These are phyloP conservation scores for Sisymbrium altissimum DNA, from an alignment of 345 rosid species.

Conservation along the genomic window DNA sequence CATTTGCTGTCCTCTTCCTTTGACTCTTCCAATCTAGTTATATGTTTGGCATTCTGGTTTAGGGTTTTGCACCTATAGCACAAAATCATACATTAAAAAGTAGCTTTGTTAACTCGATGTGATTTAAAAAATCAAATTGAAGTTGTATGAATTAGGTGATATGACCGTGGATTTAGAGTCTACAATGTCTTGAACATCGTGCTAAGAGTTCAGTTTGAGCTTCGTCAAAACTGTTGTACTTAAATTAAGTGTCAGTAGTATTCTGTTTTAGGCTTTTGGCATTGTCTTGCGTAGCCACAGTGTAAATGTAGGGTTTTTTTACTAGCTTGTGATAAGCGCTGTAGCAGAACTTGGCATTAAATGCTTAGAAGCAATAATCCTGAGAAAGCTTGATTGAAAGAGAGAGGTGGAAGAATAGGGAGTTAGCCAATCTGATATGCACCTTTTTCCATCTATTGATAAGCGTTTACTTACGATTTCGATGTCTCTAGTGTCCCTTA, in stretches of 20 bases:
- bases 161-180: conserved; percentile 1
- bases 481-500: conserved; percentile 2
- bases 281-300: conserved; percentile 3
- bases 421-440: conserved; percentile 3
- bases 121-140: neutral
- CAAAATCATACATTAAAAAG: neutral
- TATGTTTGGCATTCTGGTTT: conserved; percentile 23
- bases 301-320: conserved; percentile 6
- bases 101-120: neutral
- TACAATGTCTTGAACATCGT: neutral
- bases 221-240: neutral
- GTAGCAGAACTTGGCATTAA: conserved; percentile 16
- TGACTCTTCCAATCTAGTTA: conserved; percentile 8
- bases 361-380: conserved; percentile 1
- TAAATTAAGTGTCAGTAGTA: neutral
- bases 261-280: conserved; percentile 5
- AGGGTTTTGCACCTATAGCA: conserved; percentile 13
- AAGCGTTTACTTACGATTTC: neutral
- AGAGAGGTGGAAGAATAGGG: neutral
- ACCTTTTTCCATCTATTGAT: neutral
- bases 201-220: conserved; percentile 9
- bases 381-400: conserved; percentile 6
- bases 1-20: conserved; percentile 12
- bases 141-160: conserved; percentile 12
- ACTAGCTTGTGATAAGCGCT: conserved; percentile 12